Percentiles rank a stretch among this genome's conserved stretches.
Conservation (phyloP, 2,329 filamentous ascomycete species). For the Colletotrichum sp. region DNA sequence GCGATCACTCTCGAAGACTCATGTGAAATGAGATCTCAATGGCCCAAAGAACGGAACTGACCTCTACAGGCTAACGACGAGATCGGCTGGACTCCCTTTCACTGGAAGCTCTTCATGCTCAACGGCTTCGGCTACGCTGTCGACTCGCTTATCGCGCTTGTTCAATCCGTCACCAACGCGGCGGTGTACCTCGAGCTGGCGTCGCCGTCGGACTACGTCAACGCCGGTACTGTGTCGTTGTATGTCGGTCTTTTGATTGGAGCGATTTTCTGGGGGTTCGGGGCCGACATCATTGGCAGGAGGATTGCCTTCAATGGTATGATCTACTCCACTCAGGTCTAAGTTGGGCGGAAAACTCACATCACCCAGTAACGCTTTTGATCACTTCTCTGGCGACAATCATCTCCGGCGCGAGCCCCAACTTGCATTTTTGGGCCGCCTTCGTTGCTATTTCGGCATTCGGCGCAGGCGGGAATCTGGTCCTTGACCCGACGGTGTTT, state of each 20-base stretch:
- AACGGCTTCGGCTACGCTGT: constrained; percentile 63
- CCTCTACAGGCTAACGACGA: constrained; percentile 53
- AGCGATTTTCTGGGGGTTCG: constrained; percentile 67
- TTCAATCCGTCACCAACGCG: constrained; percentile 61
- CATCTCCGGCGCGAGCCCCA: constrained; percentile 65
- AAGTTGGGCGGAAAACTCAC: neutral
- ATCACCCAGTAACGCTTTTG: constrained; percentile 50
- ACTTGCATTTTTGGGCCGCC: constrained; percentile 62
- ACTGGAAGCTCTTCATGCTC: constrained; percentile 64
- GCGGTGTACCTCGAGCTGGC: constrained; percentile 18
- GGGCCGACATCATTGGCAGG: constrained; percentile 66
- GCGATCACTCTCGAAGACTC: neutral
- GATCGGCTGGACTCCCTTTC: constrained; percentile 64
- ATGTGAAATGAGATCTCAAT: neutral
- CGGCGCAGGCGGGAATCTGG: constrained; percentile 66
- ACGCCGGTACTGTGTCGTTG: constrained; percentile 59
- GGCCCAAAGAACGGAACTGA: neutral
- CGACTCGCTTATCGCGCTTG: constrained; percentile 50
- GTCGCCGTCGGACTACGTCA: constrained; percentile 46
- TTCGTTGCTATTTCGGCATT: constrained; percentile 65
- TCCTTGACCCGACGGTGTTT: constrained; percentile 62
- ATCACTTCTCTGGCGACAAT: constrained; percentile 63
- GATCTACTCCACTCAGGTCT: neutral
- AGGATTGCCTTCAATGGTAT: constrained; percentile 63
- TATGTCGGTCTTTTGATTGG: constrained; percentile 56